Percentiles rank a stretch among this genome's conserved stretches.
These are phyloP conservation scores for Aspergillus fumigatus DNA, from an alignment of 2,329 filamentous ascomycete species.

Conservation along the genomic window DNA sequence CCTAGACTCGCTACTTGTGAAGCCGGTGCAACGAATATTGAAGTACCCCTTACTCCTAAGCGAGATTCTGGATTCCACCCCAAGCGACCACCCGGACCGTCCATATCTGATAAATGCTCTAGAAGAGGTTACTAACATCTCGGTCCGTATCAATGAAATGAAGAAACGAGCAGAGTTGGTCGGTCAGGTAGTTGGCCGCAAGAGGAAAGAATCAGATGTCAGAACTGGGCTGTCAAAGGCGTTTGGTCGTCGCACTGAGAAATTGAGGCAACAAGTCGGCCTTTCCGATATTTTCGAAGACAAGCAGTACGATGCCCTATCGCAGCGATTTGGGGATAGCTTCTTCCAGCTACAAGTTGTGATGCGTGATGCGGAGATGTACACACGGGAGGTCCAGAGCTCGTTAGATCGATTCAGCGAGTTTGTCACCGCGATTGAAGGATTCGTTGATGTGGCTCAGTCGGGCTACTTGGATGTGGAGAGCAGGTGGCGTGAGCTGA, in stretches of 20 bases:
- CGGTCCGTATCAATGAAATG: slow-evolving; percentile 77
- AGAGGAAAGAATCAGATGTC: slow-evolving; percentile 84
- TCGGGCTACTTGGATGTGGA: slow-evolving; percentile 78
- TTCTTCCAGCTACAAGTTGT: slow-evolving; percentile 90
- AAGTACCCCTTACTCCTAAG: slow-evolving; percentile 88
- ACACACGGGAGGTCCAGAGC: slow-evolving; percentile 74
- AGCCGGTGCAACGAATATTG: slow-evolving; percentile 89
- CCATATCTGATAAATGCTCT: slow-evolving; percentile 66
- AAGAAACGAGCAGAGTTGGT: slow-evolving; percentile 94
- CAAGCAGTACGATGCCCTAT: slow-evolving; percentile 70
- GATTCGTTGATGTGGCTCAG: slow-evolving; percentile 66
- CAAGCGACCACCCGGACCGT: slow-evolving; percentile 77
- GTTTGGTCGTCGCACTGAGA: slow-evolving; percentile 84
- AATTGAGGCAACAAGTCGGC: slow-evolving; percentile 68
- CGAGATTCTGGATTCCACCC: slow-evolving; percentile 74
- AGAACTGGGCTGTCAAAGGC: slow-evolving; percentile 80
- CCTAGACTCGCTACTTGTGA: slow-evolving; percentile 91
- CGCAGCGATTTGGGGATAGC: slow-evolving; percentile 86
- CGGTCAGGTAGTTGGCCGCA: slow-evolving; percentile 78
- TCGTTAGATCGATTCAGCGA: slow-evolving; percentile 78
- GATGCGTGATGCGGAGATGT: slow-evolving; percentile 88
- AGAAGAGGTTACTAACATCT: slow-evolving; percentile 61
- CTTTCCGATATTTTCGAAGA: slow-evolving; percentile 69
- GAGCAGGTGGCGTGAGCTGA: slow-evolving; percentile 91
- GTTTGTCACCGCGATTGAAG: slow-evolving; percentile 75